phyloP scores from a whole-genome alignment of 176 grass and related monocot species.

The Dactylis glomerata region DNA sequence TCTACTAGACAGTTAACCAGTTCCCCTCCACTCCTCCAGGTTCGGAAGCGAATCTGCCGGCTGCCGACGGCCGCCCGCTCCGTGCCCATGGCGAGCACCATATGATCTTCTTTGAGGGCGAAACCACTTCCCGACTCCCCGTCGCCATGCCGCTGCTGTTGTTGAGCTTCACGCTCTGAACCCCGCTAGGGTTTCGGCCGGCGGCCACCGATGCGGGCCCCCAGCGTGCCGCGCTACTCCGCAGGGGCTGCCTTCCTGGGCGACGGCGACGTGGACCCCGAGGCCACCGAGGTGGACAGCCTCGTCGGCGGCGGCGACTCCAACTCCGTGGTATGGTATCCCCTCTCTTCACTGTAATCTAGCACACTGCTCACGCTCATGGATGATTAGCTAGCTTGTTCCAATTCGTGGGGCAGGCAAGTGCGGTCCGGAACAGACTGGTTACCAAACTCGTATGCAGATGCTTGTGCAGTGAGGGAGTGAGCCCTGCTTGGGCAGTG shows the following conservation, averaged over 20 bases:
- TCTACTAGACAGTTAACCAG: neutral
- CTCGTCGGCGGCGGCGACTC: conserved; percentile 60
- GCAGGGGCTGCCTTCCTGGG: conserved; percentile 8
- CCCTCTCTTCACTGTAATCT: neutral
- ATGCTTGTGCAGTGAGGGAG: neutral
- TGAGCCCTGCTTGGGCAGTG: neutral
- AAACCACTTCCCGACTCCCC: neutral
- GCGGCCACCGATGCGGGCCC: conserved; percentile 21
- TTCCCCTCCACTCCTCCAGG: neutral
- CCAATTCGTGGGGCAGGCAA: neutral
- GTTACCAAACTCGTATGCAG: neutral
- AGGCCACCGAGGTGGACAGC: conserved; percentile 52
- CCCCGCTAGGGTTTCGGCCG: conserved; percentile 13
- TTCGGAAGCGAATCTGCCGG: neutral
- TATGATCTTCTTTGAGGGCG: neutral
- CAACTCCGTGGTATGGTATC: conserved; percentile 53
- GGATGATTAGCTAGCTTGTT: neutral
- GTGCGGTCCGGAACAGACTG: neutral
- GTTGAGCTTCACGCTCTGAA: neutral
- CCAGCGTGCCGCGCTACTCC: neutral
- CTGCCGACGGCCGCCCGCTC: neutral
- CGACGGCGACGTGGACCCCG: conserved; percentile 57
- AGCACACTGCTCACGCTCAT: neutral
- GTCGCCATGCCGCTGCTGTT: neutral
- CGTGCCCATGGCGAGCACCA: neutral